Percentiles rank a stretch among this genome's conserved stretches.
These are phyloP conservation scores for Malus fusca DNA, from an alignment of 306 rosid genomes.

Conservation along the genomic window DNA sequence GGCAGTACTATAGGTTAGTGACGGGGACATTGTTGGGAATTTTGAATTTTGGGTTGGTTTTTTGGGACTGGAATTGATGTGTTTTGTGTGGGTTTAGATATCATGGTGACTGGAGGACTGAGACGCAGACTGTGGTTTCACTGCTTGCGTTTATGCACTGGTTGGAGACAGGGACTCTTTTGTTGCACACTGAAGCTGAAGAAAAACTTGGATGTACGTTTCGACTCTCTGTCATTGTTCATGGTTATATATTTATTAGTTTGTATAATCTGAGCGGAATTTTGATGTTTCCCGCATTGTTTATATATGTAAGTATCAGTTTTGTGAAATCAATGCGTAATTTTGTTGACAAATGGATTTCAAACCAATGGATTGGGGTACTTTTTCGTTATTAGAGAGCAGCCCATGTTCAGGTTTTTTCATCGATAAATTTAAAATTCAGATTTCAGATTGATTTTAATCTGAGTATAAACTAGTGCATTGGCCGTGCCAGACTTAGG, in stretches of 20 bases:
- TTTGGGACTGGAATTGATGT: not conserved
- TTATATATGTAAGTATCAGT: not conserved
- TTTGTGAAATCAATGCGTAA: not conserved
- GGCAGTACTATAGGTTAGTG: constrained; percentile 62
- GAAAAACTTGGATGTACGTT: constrained; percentile 78
- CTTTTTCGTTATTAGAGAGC: not conserved
- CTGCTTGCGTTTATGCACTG: constrained; percentile 80
- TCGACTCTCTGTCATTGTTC: not conserved
- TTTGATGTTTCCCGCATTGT: too few species aligned
- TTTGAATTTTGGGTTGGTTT: not conserved
- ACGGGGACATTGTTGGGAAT: not conserved
- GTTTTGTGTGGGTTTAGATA: constrained; percentile 38
- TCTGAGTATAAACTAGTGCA: not conserved
- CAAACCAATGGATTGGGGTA: not conserved
- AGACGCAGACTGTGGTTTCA: constrained; percentile 84
- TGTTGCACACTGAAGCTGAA: constrained; percentile 65
- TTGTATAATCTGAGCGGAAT: too few species aligned
- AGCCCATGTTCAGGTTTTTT: not conserved
- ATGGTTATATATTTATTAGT: too few species aligned
- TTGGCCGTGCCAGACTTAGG: not conserved
- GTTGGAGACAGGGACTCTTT: constrained; percentile 84
- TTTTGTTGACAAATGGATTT: not conserved
- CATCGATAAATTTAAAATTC: not conserved
- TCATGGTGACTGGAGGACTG: constrained; percentile 90
- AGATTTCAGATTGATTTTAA: not conserved